These are phyloP conservation scores for Solanum etuberosum DNA, from an alignment of 257 asterid species.

Conservation along the genomic window DNA sequence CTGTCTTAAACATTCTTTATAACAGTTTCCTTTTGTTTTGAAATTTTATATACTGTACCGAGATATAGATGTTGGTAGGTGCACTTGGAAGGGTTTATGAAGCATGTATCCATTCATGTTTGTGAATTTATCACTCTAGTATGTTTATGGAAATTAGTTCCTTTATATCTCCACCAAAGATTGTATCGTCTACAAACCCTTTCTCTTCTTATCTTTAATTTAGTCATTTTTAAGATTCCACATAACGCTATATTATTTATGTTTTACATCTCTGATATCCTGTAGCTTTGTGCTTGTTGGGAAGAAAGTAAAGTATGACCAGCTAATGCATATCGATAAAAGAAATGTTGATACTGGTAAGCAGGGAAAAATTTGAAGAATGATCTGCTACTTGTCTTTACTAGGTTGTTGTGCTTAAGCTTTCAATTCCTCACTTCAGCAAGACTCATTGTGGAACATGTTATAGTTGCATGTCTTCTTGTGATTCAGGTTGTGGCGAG, in stretches of 20 bases:
- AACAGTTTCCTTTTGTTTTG: not conserved
- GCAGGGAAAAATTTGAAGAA: not conserved
- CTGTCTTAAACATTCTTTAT: not conserved
- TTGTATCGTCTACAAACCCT: not conserved
- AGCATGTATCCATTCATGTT: not conserved
- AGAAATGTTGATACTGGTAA: not conserved
- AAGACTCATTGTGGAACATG: not conserved
- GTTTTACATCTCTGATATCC: not conserved
- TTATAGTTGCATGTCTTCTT: not conserved
- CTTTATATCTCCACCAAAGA: not conserved
- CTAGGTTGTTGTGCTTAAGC: not conserved
- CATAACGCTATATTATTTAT: too few species aligned
- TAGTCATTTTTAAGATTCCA: not conserved
- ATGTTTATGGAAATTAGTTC: not conserved
- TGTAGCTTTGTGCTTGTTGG: not conserved
- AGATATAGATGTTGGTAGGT: not conserved
- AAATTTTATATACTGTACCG: not conserved
- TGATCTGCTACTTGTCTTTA: not conserved
- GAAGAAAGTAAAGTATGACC: not conserved
- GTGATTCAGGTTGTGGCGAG: conserved; percentile 69
- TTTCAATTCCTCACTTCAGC: not conserved
- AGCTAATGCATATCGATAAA: not conserved
- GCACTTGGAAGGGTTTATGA: not conserved
- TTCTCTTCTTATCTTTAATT: not conserved
- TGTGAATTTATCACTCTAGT: not conserved